Evolutionary conservation across 371 early-diverging fungal genomes (phyloP).

Genomic region (Lichtheimia corymbifera): DNA sequence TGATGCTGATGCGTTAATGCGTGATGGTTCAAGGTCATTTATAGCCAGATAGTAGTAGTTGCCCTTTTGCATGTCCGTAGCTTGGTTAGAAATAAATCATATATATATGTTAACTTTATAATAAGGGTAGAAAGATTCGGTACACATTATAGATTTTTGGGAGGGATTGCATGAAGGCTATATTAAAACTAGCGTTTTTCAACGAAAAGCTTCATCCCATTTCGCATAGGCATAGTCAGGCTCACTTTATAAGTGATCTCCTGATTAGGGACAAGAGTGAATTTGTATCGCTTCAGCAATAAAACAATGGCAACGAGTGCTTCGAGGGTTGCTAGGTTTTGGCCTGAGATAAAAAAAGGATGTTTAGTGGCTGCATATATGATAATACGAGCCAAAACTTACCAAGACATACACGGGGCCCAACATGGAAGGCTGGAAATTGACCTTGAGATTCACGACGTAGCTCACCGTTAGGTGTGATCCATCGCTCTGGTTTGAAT

Average conservation of each 20-base stretch:
- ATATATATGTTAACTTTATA: too few relatives aligned
- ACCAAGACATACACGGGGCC: slow-evolving; percentile 60
- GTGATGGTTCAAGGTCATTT: too few relatives aligned
- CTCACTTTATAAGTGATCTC: slow-evolving; percentile 32
- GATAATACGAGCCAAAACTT: background rate
- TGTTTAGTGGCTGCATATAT: background rate
- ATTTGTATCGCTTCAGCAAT: slow-evolving; percentile 40
- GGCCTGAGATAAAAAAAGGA: slow-evolving; percentile 33
- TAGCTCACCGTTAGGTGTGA: slow-evolving; percentile 38
- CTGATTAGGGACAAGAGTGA: slow-evolving; percentile 42
- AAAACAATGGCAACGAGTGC: slow-evolving; percentile 36
- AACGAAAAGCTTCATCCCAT: slow-evolving; percentile 42
- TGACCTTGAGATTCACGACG: slow-evolving; percentile 42
- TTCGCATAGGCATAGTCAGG: slow-evolving; percentile 51
- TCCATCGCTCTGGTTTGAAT: slow-evolving; percentile 69
- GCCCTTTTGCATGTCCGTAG: too few relatives aligned
- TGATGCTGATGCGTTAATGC: too few relatives aligned
- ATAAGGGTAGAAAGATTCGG: too few relatives aligned
- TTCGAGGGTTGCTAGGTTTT: slow-evolving; percentile 48
- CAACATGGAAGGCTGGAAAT: slow-evolving; percentile 64
- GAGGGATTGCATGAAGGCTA: too few relatives aligned
- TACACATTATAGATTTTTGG: too few relatives aligned
- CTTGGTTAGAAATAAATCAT: too few relatives aligned
- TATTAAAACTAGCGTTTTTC: slow-evolving; percentile 4
- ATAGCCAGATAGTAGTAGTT: too few relatives aligned